Base-by-base conservation (phyloP, 2,329 filamentous ascomycete species). In the Epichloe hybrida region DNA sequence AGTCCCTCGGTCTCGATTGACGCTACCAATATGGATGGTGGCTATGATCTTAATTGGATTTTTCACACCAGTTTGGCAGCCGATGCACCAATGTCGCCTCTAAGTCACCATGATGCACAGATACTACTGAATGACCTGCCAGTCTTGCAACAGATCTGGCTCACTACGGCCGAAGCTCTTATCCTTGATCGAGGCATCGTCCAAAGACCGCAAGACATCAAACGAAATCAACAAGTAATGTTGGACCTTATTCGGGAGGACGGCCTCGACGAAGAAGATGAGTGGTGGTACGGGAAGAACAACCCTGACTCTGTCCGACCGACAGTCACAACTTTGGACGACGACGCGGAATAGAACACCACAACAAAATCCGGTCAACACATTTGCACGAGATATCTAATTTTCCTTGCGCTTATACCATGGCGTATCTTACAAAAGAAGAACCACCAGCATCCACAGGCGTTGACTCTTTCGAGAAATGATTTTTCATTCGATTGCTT, bases 201-300 rank as follows among this genome's bases (percentile, higher is more conserved):
- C 5, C 69, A 74, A 52, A 69, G 75, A 21, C 67, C 77, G 0
- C 69, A 76, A 52, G 77, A 83, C 53, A 84, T 84, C 56, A 80
- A 80, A 60, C 73, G 80, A 40, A 83, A 83, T 51, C 76, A 75
- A 12, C 73, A 79, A 55, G 75, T 83, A 23, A 73, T 84, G 65
- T 64, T 82, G 50, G 78, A 83, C 53, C 67, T 84, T n/a, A 83
- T 84, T 55, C 72, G 75, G 46, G 79, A 83, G 53, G 76, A 81
- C 50, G 77, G 76, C 17, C 64, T 74, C 20, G 73, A 74, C 20
- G 74, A 79, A 50, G 73, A 80, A 60, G 80, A 83, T 54, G 75
- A 81, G 56, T 83, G 80, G 77, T 74, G 74, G 68, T 81, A 81
- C 57, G 77, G 78, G 44, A 71, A 71, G 48, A 67, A 65, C 36